These are phyloP conservation scores for Letharia columbiana DNA, from an alignment of 495 filamentous ascomycete species.

Conservation along the genomic window DNA sequence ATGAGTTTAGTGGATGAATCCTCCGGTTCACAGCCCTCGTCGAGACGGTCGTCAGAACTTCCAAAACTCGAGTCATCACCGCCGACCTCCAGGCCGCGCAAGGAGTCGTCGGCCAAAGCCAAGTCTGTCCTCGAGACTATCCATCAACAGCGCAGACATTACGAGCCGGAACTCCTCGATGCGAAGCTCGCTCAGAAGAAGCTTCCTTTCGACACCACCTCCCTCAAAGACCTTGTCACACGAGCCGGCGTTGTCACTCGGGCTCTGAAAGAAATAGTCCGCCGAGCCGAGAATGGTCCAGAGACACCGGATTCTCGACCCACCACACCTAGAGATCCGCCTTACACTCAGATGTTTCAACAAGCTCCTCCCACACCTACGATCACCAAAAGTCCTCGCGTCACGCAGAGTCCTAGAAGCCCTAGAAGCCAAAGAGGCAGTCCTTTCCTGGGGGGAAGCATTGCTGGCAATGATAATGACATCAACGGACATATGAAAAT, in stretches of 20 bases:
- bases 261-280: conserved; percentile 64
- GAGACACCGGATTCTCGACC: conserved; percentile 46
- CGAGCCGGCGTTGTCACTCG: conserved; percentile 70
- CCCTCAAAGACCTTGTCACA: conserved; percentile 76
- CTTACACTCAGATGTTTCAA: conserved; percentile 55
- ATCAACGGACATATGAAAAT: conserved; percentile 54
- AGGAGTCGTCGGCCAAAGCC: conserved; percentile 55
- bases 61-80: conserved; percentile 21
- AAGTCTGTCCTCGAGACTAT: conserved; percentile 77
- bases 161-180: conserved; percentile 39
- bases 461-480: conserved; percentile 42
- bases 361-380: conserved; percentile 42
- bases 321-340: conserved; percentile 41
- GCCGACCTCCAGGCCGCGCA: conserved; percentile 26
- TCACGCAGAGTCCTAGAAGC: conserved; percentile 29
- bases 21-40: conserved; percentile 9
- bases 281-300: conserved; percentile 66
- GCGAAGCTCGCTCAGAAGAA: conserved; percentile 53
- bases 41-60: conserved; percentile 14
- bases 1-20: conserved; percentile 11
- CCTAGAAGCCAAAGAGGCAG: conserved; percentile 45
- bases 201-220: conserved; percentile 85
- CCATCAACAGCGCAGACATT: conserved; percentile 53
- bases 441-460: conserved; percentile 42
- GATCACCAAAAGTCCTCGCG: conserved; percentile 31